Evolutionary conservation across 352 stramenopile genomes (phyloP), one percentile per base, ranked within the genome.

Genomic region (Pythium brassicae): DNA sequence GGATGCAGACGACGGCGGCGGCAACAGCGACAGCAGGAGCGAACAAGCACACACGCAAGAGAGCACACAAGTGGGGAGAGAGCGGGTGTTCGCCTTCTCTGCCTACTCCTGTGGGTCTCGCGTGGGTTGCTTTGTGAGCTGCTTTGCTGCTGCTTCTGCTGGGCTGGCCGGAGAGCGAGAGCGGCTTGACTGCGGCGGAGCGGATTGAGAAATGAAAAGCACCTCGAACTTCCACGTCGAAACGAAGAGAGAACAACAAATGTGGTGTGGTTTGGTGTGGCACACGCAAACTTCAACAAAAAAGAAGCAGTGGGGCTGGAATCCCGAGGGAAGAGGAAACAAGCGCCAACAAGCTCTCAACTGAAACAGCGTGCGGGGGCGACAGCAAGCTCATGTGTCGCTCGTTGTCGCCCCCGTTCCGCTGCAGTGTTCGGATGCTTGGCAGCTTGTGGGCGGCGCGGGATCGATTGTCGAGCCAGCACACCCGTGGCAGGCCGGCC

Each of bases 281-380:
- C 39, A 27, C 53, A 29, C 43, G 22, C 26, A 12, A 60, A 55
- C 45, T 61, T 54, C 63, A 71, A 70, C 67, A 72, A 69, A 75
- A 67, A 71, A 69, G 61, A 72, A 68, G 32, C 66, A 52, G 20
- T 10, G 29, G 4, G 9, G n/a, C n/a, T n/a, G n/a, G n/a, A n/a
- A n/a, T n/a, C n/a, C n/a, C n/a, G n/a, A n/a, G n/a, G n/a, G n/a
- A n/a, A n/a, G 32, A 10, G 32, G 6, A 37, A 37, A 37, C 32
- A 37, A 37, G 32, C 32, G 5, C 32, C 32, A 37, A 37, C 32
- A 37, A 37, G 32, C 6, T 37, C 14, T 37, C 32, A 37, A 11
- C 8, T 37, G 1, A 37, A 37, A 37, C 32, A 37, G 14, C 32
- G 14, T n/a, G n/a, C n/a, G n/a, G n/a, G n/a, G n/a, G n/a, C n/a